Base-by-base conservation (phyloP, 1,284 basidiomycete species). In the Thecaphora thlaspeos region DNA sequence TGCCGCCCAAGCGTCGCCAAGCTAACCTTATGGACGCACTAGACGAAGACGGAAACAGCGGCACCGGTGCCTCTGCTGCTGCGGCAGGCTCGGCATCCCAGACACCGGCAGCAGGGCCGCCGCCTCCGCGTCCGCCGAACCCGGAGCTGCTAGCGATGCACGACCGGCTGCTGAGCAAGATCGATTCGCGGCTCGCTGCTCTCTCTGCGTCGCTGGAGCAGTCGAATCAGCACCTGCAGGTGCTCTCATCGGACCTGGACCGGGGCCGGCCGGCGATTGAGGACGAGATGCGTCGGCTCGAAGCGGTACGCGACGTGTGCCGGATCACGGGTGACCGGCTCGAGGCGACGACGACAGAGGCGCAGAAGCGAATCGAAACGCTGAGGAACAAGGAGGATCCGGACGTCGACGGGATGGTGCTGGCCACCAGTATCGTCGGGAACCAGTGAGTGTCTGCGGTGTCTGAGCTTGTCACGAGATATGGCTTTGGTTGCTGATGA, bases 261-360 rank as follows among this genome's bases (percentile, higher is more conserved):
- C 84, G 87, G 43, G 95, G 93, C 2, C 87, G 88, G 74, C 91
- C 91, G 17, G 93, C 93, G 4, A 89, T 99, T 57, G 83, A 86
- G 43, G 95, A 99, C 80, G 95, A 99, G 81, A 91, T 91, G 86
- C 88, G 87, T 4, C 84, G 95, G n/a, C 82, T 99, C 23, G 87
- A 89, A 78, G 93, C 92, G 21, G 95, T 98, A n/a, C 83, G 87
- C 53, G 89, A 90, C 68, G 92, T 98, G 10, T 98, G 95, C 80
- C 82, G 82, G 55, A 85, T 82, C 41, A 91, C 92, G 15, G 84
- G 87, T 32, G 82, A 82, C 26, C 84, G 89, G 55, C 81, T 91
- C 63, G 82, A 82, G 24, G 81, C 78, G 36, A 83, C 86, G 1
- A 85, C 95, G 1, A 74, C 80, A 2, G 82, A 83, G 46, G 88